Evolutionary conservation across 192 early-diverging fungal species (phyloP), one percentile per base, ranked within the genome.

Genomic region (Coemansia sp.): DNA sequence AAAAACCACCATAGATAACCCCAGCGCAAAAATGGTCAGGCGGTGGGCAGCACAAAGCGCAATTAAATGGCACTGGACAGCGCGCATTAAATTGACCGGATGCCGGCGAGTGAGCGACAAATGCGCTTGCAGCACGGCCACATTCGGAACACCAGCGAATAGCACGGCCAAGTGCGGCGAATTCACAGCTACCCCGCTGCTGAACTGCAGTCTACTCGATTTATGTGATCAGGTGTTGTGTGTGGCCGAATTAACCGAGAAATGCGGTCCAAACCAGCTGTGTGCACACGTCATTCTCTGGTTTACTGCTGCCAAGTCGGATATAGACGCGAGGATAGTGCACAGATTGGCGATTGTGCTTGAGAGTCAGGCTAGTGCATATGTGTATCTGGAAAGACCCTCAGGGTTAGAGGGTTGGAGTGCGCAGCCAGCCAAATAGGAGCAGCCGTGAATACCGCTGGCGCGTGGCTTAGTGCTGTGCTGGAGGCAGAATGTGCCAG

Each of bases 331-430:
- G 27, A 3, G 6, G 31, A 57, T 57, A 57, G 54, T 57, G 54
- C 54, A 33, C 31, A n/a, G 27, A n/a, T 57, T n/a, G 54, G 16
- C 31, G 14, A 35, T 57, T 57, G 54, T 35, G 54, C 54, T 7
- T 17, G 31, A 8, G 31, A 34, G 8, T 57, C 54, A 34, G 54
- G 6, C 54, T 33, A 57, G 27, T 17, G 31, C 54, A 33, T 57
- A 4, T 27, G 31, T 33, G 54, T 57, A 57, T 57, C 54, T 17
- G 54, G 54, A 57, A 57, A 57, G 54, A 57, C 54, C 54, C 54
- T 35, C 31, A 57, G 54, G 54, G 54, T 35, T 33, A 33, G 53
- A 53, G 24, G 53, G 46, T 17, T 29, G 19, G 7, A 27, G 11
- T 19, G 45, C 45, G 45, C 45, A 19, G 50, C 19, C 45, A 19